phyloP scores from a whole-genome alignment of 139 green algal genomes.

The Tetraselmis chui region DNA sequence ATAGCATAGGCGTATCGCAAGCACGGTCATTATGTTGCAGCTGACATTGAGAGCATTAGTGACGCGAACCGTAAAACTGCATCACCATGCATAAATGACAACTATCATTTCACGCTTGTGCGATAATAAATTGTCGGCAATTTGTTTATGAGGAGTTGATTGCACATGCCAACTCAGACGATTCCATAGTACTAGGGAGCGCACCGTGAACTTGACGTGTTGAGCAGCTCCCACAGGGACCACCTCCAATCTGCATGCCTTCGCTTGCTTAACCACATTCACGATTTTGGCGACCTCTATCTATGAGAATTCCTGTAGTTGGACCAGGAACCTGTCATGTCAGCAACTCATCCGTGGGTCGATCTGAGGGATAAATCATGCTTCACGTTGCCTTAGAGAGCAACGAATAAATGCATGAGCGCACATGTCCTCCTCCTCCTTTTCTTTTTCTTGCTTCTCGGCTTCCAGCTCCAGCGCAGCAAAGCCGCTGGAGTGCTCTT shows the following conservation, averaged over 20 bases:
- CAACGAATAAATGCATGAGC: too few relatives aligned
- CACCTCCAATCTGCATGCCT: constrained; percentile 49
- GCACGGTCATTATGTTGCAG: constrained; percentile 58
- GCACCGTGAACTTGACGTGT: background rate
- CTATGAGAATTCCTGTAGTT: background rate
- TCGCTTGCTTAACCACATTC: constrained; percentile 48
- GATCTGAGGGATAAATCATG: background rate
- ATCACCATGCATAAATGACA: background rate
- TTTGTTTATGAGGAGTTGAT: too few relatives aligned
- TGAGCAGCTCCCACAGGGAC: constrained; percentile 41
- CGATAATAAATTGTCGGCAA: too few relatives aligned
- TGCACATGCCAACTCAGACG: background rate
- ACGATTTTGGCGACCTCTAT: constrained; percentile 33
- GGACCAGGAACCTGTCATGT: background rate
- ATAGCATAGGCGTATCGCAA: constrained; percentile 42
- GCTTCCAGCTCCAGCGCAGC: constrained; percentile 17
- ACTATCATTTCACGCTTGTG: background rate
- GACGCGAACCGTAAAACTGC: constrained; percentile 43
- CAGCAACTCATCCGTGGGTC: background rate
- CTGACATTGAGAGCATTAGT: constrained; percentile 60
- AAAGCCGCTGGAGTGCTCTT: constrained; percentile 25
- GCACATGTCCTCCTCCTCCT: constrained; percentile 23
- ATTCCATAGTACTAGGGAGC: background rate
- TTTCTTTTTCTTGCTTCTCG: constrained; percentile 24
- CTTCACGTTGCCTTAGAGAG: too few relatives aligned